Conservation (phyloP, 148 eudicot genomes). For the Vaccinium vitisidaea region DNA sequence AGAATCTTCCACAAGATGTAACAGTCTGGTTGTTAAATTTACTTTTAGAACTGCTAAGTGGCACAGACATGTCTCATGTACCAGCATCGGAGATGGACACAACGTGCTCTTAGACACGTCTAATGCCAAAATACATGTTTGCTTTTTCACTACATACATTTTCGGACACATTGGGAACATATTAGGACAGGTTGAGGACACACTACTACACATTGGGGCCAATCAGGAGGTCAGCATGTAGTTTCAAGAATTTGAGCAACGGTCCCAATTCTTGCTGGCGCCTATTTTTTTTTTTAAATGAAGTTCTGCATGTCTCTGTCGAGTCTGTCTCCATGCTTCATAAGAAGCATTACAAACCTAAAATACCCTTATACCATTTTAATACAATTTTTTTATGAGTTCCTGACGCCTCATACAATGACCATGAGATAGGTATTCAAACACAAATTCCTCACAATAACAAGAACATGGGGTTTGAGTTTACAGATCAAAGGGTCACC, state of each 20-base stretch:
- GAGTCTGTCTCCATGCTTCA: neutral
- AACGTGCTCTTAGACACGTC: neutral
- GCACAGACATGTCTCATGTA: neutral
- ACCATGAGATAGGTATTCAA: neutral
- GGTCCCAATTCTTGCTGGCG: neutral
- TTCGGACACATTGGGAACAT: neutral
- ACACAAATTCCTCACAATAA: neutral
- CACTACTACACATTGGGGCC: neutral
- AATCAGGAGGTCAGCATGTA: neutral
- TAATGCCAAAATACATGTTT: no score
- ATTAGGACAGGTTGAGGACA: neutral
- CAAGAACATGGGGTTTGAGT: no score
- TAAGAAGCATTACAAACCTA: neutral
- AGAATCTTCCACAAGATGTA: neutral
- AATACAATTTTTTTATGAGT: neutral
- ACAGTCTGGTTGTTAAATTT: neutral
- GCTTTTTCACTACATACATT: no score
- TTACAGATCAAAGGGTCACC: slow-evolving; percentile 35
- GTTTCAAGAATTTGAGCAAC: neutral
- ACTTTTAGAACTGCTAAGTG: neutral
- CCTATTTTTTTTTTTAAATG: neutral
- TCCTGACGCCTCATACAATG: neutral
- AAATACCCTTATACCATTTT: neutral
- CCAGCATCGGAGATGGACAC: neutral
- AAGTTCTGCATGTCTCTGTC: neutral